Conservation (phyloP, 225 moss, liverwort and hornwort species). For the Asterella californica region DNA sequence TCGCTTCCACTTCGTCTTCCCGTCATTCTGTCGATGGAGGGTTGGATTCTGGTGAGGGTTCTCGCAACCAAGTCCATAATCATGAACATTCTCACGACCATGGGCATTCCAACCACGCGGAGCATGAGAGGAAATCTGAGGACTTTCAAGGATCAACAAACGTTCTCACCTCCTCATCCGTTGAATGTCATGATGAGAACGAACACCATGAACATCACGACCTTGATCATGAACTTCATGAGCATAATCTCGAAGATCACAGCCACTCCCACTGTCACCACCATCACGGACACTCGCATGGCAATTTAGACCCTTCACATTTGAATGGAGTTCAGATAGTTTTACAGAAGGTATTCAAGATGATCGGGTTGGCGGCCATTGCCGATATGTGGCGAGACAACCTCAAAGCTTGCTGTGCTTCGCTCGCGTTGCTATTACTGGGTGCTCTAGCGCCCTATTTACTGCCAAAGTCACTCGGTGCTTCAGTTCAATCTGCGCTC, state of each 20-base stretch:
- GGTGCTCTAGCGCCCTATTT: conserved; percentile 64
- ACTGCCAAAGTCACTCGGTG: conserved; percentile 45
- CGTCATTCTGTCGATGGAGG: conserved; percentile 5
- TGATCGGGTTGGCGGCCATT: conserved; percentile 62
- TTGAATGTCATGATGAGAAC: background rate
- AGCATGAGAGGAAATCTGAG: background rate
- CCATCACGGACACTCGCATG: conserved; percentile 44
- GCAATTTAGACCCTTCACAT: conserved; percentile 26
- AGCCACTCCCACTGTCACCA: conserved; percentile 27
- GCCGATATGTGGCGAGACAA: conserved; percentile 86
- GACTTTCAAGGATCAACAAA: background rate
- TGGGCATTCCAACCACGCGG: background rate
- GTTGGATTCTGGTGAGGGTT: background rate
- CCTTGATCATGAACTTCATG: background rate
- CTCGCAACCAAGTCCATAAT: background rate
- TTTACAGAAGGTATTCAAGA: conserved; percentile 52
- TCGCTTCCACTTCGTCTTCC: background rate
- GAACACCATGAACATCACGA: conserved; percentile 8
- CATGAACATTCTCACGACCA: background rate
- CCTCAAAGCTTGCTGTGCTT: conserved; percentile 57
- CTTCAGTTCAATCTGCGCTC: conserved; percentile 58
- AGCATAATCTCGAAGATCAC: background rate
- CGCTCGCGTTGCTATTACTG: conserved; percentile 67
- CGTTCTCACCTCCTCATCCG: background rate
- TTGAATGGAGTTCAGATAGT: conserved; percentile 65